Percentiles rank a stretch among this genome's conserved stretches.
phyloP scores from a whole-genome alignment of 805 yeast species.

The Starmera caribaea region DNA sequence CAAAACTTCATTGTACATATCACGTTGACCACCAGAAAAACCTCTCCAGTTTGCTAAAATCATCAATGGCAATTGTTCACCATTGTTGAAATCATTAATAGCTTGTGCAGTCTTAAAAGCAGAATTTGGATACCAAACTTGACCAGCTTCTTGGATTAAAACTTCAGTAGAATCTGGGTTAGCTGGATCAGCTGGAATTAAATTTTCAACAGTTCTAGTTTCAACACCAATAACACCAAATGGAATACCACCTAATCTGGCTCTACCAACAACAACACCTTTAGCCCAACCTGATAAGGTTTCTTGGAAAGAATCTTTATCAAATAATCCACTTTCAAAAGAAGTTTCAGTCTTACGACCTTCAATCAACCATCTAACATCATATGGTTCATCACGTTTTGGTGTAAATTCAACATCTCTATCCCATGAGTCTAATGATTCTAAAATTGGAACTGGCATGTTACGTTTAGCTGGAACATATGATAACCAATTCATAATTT shows the following conservation, averaged over 20 bases:
- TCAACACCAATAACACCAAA: conserved; percentile 97
- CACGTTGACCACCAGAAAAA: conserved; percentile 99
- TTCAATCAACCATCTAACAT: conserved; percentile 89
- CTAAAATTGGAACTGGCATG: conserved; percentile 83
- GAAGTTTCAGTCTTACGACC: conserved; percentile 62
- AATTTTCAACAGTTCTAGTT: conserved; percentile 80
- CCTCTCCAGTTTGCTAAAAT: conserved; percentile 99
- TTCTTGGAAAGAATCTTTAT: conserved; percentile 88
- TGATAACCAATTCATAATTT: conserved; percentile 92
- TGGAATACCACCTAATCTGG: conserved; percentile 97
- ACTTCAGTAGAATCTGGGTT: conserved; percentile 90
- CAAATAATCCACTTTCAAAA: conserved; percentile 85
- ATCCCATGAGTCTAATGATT: conserved; percentile 83
- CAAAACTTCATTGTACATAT: conserved; percentile 97
- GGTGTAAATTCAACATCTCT: conserved; percentile 84
- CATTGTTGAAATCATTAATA: conserved; percentile 91
- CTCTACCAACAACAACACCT: conserved; percentile 98
- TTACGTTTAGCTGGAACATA: conserved; percentile 88
- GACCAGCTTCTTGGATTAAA: conserved; percentile 92
- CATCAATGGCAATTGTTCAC: conserved; percentile 97
- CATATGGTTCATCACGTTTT: conserved; percentile 60
- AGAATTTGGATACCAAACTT: conserved; percentile 99
- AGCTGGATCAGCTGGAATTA: conserved; percentile 97
- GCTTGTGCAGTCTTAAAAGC: conserved; percentile 99
- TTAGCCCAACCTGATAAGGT: conserved; percentile 97